These are phyloP conservation scores for Juglanconis sp. DNA, from an alignment of 2,329 filamentous ascomycete genomes.

Conservation along the genomic window DNA sequence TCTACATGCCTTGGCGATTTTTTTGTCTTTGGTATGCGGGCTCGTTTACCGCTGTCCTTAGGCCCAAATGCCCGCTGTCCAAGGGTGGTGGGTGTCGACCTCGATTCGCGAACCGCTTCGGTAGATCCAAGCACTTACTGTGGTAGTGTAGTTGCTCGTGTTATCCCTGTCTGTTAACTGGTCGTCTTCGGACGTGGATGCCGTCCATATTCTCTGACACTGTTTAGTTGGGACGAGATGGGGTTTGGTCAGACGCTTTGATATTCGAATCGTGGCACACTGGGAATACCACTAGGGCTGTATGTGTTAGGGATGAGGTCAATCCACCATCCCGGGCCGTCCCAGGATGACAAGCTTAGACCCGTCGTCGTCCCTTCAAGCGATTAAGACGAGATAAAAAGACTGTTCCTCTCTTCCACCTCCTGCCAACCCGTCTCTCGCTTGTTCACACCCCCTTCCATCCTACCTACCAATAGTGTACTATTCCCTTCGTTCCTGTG, in stretches of 20 bases:
- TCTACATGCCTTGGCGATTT: background rate
- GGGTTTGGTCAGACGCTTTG: background rate
- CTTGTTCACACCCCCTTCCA: background rate
- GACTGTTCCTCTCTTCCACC: slow-evolving; percentile 1
- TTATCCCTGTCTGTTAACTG: background rate
- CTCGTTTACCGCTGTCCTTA: background rate
- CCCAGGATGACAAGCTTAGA: slow-evolving; percentile 4
- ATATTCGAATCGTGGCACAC: background rate
- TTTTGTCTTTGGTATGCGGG: background rate
- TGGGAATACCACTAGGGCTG: background rate
- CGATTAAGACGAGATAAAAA: slow-evolving; percentile 13
- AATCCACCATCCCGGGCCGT: slow-evolving; percentile 5
- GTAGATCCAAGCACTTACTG: background rate
- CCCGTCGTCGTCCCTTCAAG: background rate
- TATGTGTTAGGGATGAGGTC: background rate
- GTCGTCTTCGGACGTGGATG: background rate
- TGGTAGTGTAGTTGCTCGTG: background rate
- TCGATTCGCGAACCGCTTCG: background rate
- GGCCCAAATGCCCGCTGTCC: background rate
- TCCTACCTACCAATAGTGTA: background rate
- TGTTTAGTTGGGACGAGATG: background rate
- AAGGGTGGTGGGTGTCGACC: background rate
- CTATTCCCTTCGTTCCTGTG: slow-evolving; percentile 13
- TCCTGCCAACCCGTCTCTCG: background rate
- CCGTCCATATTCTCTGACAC: background rate